Base-by-base conservation (phyloP, 2,329 filamentous ascomycete genomes). In the Thyridium curvatum region DNA sequence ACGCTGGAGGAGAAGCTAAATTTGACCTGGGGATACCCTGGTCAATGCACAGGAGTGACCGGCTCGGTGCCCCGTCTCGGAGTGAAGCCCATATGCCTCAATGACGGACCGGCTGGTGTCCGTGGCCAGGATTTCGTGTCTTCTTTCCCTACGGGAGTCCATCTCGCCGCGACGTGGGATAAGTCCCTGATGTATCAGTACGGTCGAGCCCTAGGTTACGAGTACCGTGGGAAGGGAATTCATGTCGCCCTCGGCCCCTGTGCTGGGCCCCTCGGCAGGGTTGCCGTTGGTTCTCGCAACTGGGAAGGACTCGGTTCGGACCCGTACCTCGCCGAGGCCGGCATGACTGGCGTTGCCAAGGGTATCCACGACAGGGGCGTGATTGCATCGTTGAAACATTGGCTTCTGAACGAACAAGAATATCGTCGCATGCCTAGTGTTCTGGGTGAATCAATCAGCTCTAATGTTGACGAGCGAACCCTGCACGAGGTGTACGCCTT, bases 341-440 rank as follows among this genome's bases (percentile, higher is more conserved):
- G 47, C n/a, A 44, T 58, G 46, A 56, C 52, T 2, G 45, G 39
- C 26, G 41, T 60, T 3, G 54, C 52, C 1, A 42, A 41, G 10
- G 56, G 54, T 8, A 54, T 60, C 26, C 54, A 57, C 41, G 49
- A 47, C 4, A 45, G 48, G 3, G 86, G 86, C 50, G 79, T 91
- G 30, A 84, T 94, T 56, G 85, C 87, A 40, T 86, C 81, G 64
- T 79, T 69, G 69, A 91, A 75, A 58, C 72, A 82, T 51, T 81
- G 64, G 40, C 56, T 79, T 18, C 66, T 67, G 7, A 78, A 84
- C 47, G 78, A 83, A 52, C 77, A 82, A 51, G 77, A 80, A 48
- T 68, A 45, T 18, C 54, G 59, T 28, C 43, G 79, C 55, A 77
- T 52, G 39, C 51, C 58, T 3, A 48, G 63, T 33, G 41, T 40